Evolutionary conservation across 495 filamentous ascomycete genomes (phyloP).

Genomic region (Trichodelitschia bisporula): DNA sequence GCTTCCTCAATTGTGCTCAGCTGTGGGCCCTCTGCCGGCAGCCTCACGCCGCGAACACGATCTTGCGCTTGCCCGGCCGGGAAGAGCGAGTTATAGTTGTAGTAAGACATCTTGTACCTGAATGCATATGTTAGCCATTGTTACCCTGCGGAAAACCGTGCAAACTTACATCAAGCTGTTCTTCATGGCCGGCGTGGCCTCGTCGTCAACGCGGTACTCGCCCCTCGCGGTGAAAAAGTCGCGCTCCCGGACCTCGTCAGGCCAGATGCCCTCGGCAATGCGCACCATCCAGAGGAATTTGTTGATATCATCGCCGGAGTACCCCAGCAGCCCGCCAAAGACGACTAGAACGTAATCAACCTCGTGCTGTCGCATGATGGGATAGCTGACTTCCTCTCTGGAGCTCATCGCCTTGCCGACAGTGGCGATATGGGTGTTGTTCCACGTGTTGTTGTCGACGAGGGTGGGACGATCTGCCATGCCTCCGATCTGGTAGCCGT

Average conservation of each 20-base stretch:
- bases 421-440: constrained; percentile 98
- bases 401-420: constrained; percentile 99
- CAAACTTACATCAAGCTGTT: constrained; percentile 84
- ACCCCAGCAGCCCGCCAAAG: constrained; percentile 87
- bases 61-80: constrained; percentile 77
- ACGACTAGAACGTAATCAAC: constrained; percentile 96
- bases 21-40: constrained; percentile 69
- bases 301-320: constrained; percentile 99
- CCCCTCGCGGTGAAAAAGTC: constrained; percentile 88
- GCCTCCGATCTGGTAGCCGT: constrained; percentile 98
- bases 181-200: constrained; percentile 93
- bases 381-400: constrained; percentile 91
- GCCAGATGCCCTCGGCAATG: constrained; percentile 98
- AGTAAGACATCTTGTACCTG: constrained; percentile 99
- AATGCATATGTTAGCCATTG: constrained; percentile 17
- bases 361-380: constrained; percentile 93
- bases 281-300: constrained; percentile 99
- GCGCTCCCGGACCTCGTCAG: constrained; percentile 91
- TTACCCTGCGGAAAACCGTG: too few species aligned
- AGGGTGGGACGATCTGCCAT: constrained; percentile 97
- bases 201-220: constrained; percentile 84
- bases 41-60: constrained; percentile 54
- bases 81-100: constrained; percentile 89
- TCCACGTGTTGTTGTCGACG: constrained; percentile 99
- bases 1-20: constrained; percentile 86